Evolutionary conservation across 2,329 filamentous ascomycete genomes (phyloP).

Genomic region (Hypoxylon rubiginosum): DNA sequence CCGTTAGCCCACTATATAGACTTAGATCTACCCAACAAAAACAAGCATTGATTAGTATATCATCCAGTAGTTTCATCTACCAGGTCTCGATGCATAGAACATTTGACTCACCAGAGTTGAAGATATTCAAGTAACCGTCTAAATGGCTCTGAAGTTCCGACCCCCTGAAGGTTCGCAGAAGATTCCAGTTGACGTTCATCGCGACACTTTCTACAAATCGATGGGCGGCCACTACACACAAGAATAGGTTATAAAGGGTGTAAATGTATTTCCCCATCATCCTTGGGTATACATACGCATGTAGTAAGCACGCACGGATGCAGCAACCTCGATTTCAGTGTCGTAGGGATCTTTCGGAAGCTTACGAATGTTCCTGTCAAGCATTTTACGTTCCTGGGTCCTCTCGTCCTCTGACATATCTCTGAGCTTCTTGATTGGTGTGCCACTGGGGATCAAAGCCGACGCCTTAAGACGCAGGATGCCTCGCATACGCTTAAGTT

Average conservation of each 20-base stretch:
- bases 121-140: conserved; percentile 47
- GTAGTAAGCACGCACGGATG: conserved; percentile 77
- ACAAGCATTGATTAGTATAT: too few relatives aligned
- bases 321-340: conserved; percentile 71
- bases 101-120: conserved; percentile 46
- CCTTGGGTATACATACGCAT: conserved; percentile 52
- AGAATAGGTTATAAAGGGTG: conserved; percentile 16
- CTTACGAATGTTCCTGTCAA: conserved; percentile 59
- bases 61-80: too few relatives aligned
- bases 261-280: not conserved
- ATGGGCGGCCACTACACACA: conserved; percentile 63
- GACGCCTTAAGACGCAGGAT: conserved; percentile 62
- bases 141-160: conserved; percentile 45
- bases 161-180: conserved; percentile 48
- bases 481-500: conserved; percentile 63
- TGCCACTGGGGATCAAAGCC: conserved; percentile 55
- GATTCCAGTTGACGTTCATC: conserved; percentile 50
- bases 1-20: too few relatives aligned
- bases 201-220: conserved; percentile 71
- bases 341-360: conserved; percentile 71
- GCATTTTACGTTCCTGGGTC: conserved; percentile 58
- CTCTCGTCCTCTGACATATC: conserved; percentile 64
- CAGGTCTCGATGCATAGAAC: too few relatives aligned
- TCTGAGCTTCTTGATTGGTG: conserved; percentile 46
- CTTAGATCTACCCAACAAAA: too few relatives aligned